Conservation (phyloP, 768 basidiomycete species). For the Stropharia rugosoannulata region DNA sequence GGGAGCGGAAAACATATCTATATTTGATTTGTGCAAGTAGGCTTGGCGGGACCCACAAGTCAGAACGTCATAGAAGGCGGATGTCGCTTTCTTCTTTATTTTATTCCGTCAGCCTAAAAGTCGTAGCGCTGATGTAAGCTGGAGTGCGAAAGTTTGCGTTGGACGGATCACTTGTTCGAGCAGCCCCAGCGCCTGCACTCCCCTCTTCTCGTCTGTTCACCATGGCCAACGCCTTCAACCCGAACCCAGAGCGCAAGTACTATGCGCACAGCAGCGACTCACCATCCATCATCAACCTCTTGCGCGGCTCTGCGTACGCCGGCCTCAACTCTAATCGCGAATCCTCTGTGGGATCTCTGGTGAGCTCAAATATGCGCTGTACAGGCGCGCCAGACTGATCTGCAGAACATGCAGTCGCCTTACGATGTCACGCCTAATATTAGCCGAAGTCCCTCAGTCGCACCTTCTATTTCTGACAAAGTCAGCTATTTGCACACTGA, state of each 20-base stretch:
- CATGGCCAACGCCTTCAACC: conserved; percentile 30
- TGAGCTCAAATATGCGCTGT: conserved; percentile 23
- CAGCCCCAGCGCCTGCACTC: background rate
- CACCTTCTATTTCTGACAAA: conserved; percentile 58
- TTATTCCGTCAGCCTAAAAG: background rate
- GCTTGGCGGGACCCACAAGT: conserved; percentile 5
- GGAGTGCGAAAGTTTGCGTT: conserved; percentile 16
- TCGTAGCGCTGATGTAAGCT: conserved; percentile 18
- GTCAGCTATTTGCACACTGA: conserved; percentile 23
- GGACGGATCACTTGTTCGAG: background rate
- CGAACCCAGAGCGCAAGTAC: conserved; percentile 41
- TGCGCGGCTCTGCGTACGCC: conserved; percentile 24
- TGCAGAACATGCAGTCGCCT: conserved; percentile 4
- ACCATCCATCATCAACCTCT: conserved; percentile 53
- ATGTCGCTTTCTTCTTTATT: background rate
- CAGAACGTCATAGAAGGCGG: background rate
- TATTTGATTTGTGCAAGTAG: conserved; percentile 3
- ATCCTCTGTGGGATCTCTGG: conserved; percentile 33
- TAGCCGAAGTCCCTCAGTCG: conserved; percentile 10
- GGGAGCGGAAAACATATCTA: conserved; percentile 1
- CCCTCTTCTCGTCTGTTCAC: conserved; percentile 14
- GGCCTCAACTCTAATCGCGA: background rate
- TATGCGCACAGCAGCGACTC: conserved; percentile 38
- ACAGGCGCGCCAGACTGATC: background rate
- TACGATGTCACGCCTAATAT: conserved; percentile 8